Base-by-base conservation (phyloP, 345 rosid genomes). In the Boechera divaricarpa region DNA sequence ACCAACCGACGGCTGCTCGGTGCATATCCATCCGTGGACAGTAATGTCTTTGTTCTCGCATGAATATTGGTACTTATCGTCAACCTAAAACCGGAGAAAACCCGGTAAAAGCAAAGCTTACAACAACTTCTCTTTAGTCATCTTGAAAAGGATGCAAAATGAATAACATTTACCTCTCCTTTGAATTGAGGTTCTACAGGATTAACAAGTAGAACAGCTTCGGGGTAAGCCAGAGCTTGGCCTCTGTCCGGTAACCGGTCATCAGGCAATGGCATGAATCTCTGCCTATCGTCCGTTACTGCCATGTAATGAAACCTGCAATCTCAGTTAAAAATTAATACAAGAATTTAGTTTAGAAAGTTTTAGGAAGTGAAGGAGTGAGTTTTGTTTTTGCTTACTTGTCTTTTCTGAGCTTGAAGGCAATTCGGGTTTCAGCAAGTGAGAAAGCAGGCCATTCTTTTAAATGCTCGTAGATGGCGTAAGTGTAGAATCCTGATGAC, bases 221-320 rank as follows among this genome's bases (percentile, higher is more conserved):
- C 98, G n/a, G 87, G 94, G 57, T 88, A 89, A 70, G 87, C 97
- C 61, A 92, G 81, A 31, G 89, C 70, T 75, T 86, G 85, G 71
- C 98, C 86, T 87, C 91, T 84, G 32, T 79, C 85, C 0, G 86
- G 81, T 64, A 77, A 76, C 69, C 87, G 83, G 73, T 94, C 98
- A 75, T 94, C 98, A 1, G 98, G 98, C 41, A 87, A 75, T 15
- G 98, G 98, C 98, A 94, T 92, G 73, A 79, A 73, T 71, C 98
- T 87, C 49, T 92, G 98, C 75, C 94, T 89, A 72, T 94, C 85
- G 47, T 92, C 97, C n/a, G 94, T 89, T 77, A 92, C 56, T 21
- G 87, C 96, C 98, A 94, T 94, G 81, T 85, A 88, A 56, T 85
- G 91, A 86, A 94, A 94, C 90, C 97, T 94, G 31, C 8, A 47